A percentile compares a stretch with the other conserved stretches of the same genome.
phyloP scores from a whole-genome alignment of 371 early-diverging fungal genomes.

The Mucor plumbeus region DNA sequence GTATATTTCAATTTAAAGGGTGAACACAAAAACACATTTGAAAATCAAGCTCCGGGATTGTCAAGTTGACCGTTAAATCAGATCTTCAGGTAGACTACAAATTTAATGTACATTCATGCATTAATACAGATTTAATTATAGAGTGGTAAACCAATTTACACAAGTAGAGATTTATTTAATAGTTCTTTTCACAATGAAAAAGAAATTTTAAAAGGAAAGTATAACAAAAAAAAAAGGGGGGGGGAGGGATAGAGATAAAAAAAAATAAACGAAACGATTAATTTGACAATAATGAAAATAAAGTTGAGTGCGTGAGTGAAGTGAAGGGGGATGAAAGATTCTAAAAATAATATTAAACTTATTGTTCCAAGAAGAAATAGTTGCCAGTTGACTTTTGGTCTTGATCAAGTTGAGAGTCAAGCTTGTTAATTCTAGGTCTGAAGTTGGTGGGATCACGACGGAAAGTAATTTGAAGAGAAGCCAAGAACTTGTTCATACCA shows the following conservation, averaged over 20 bases:
- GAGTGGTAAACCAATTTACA: constrained; percentile 4
- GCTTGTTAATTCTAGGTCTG: constrained; percentile 99
- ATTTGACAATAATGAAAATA: constrained; percentile 4
- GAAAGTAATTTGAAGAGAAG: constrained; percentile 97
- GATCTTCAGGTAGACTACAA: too few relatives aligned
- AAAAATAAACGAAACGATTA: neutral
- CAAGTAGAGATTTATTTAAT: neutral
- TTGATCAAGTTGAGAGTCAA: constrained; percentile 96
- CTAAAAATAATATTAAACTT: constrained; percentile 22
- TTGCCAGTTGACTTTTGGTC: constrained; percentile 97
- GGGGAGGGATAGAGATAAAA: neutral
- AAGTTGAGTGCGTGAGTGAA: neutral
- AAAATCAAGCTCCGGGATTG: too few relatives aligned
- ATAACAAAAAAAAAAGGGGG: neutral
- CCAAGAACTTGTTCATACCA: constrained; percentile 99
- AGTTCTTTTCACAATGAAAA: neutral
- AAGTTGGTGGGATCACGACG: constrained; percentile 99
- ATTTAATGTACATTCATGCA: too few relatives aligned
- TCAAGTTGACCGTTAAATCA: too few relatives aligned
- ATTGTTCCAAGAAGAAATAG: constrained; percentile 91
- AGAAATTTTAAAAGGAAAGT: neutral
- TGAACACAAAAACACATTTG: too few relatives aligned
- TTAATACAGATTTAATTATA: neutral
- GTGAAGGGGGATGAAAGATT: neutral
- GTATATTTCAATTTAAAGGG: too few relatives aligned